A percentile compares a stretch with the other conserved stretches of the same genome.
These are phyloP conservation scores for Hyaloscypha variabilis DNA, from an alignment of 495 filamentous ascomycete genomes.

Conservation along the genomic window DNA sequence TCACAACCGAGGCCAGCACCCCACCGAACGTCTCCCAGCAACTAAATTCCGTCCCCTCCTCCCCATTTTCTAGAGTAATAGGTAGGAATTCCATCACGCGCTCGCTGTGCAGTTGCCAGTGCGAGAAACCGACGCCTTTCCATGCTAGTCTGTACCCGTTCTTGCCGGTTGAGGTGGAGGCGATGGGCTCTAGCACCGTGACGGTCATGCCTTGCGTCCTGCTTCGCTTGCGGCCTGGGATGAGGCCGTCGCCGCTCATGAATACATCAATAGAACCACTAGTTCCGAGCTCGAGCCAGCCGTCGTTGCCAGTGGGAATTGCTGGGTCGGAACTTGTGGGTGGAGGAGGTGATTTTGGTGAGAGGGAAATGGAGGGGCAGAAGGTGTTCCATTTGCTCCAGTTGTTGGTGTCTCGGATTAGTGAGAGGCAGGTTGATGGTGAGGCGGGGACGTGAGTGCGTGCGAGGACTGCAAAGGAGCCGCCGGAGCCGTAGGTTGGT, in stretches of 20 bases:
- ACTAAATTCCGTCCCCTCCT: conserved; percentile 17
- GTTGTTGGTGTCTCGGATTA: conserved; percentile 15
- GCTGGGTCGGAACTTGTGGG: neutral
- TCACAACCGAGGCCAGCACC: conserved; percentile 15
- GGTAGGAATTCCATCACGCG: conserved; percentile 26
- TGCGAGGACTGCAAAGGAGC: conserved; percentile 16
- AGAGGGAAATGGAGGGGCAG: conserved; percentile 13
- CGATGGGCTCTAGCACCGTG: conserved; percentile 2
- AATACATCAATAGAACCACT: conserved; percentile 13
- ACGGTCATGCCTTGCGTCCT: conserved; percentile 10
- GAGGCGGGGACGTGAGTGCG: conserved; percentile 11
- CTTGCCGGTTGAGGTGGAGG: conserved; percentile 1
- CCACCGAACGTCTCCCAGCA: conserved; percentile 30
- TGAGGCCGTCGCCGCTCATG: conserved; percentile 24
- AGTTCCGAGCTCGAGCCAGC: conserved; percentile 16
- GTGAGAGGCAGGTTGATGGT: neutral
- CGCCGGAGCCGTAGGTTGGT: conserved; percentile 19
- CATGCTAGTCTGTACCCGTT: conserved; percentile 25
- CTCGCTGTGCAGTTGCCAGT: conserved; percentile 27
- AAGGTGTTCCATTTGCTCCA: conserved; percentile 24
- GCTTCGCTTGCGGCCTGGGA: conserved; percentile 11
- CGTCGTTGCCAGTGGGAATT: neutral
- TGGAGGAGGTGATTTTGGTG: neutral
- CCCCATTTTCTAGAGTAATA: conserved; percentile 7
- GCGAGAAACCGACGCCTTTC: conserved; percentile 14